These are phyloP conservation scores for Penicillium psychrofluorescens DNA, from an alignment of 495 filamentous ascomycete genomes.

Conservation along the genomic window DNA sequence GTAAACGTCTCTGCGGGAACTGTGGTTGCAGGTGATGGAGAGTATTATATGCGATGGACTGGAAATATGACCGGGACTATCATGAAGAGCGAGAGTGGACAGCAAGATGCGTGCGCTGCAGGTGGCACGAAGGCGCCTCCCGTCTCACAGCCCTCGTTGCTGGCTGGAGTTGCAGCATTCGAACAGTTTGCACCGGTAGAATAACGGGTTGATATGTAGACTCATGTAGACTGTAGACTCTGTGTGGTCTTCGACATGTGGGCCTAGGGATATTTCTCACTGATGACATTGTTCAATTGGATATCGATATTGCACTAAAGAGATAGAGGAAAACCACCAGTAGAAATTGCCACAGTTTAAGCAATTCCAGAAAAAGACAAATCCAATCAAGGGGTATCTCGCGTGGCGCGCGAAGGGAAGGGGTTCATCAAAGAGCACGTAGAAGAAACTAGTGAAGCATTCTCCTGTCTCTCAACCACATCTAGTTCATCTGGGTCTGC, in stretches of 20 bases:
- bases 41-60: slow-evolving; percentile 21
- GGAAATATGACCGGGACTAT: slow-evolving; percentile 16
- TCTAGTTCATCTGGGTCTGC: slow-evolving; percentile 1
- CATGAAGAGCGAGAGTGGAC: not conserved
- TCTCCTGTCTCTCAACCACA: too few species aligned
- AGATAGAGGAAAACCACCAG: too few species aligned
- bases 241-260: not conserved
- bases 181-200: slow-evolving; percentile 16
- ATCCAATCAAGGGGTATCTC: slow-evolving; percentile 4
- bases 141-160: not conserved
- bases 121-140: not conserved
- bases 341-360: too few species aligned
- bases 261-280: not conserved
- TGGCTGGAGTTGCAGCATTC: slow-evolving; percentile 14
- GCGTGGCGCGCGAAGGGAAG: slow-evolving; percentile 4
- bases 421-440: not conserved
- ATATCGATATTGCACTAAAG: too few species aligned
- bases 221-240: too few species aligned
- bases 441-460: not conserved
- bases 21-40: slow-evolving; percentile 8
- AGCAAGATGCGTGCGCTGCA: not conserved
- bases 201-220: not conserved
- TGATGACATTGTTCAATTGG: not conserved
- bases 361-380: not conserved
- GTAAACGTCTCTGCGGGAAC: slow-evolving; percentile 14